These are phyloP conservation scores for Trichoderma oligosporum DNA, from an alignment of 2,329 filamentous ascomycete species.

Conservation along the genomic window DNA sequence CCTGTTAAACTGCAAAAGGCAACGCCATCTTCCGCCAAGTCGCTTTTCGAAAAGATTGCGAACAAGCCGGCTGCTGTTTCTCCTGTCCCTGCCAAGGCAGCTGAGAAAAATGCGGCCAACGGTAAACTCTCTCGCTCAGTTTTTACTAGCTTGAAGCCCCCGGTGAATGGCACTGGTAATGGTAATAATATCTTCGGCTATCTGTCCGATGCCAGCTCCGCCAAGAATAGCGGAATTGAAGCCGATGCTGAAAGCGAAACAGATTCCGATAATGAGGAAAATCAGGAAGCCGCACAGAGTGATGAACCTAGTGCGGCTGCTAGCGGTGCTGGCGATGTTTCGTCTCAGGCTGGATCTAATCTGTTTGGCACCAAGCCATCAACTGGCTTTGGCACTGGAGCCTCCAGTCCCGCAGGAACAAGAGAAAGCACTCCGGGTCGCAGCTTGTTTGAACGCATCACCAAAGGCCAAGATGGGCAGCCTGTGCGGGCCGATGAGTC, in stretches of 20 bases:
- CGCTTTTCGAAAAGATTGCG: constrained; percentile 55
- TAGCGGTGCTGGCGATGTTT: constrained; percentile 41
- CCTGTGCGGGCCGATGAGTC: constrained; percentile 40
- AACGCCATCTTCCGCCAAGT: constrained; percentile 51
- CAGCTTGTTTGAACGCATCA: constrained; percentile 55
- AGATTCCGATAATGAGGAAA: constrained; percentile 34
- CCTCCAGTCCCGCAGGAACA: constrained; percentile 40
- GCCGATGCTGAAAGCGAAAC: constrained; percentile 46
- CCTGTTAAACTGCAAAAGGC: constrained; percentile 51
- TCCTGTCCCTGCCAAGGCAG: constrained; percentile 25
- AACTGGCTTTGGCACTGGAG: constrained; percentile 24
- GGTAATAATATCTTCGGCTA: constrained; percentile 56
- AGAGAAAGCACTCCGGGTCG: constrained; percentile 45
- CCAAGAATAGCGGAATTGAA: constrained; percentile 51
- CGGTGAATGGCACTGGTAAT: constrained; percentile 24
- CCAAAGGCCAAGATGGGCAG: constrained; percentile 48
- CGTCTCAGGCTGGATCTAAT: constrained; percentile 30
- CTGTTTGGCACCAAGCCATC: constrained; percentile 33
- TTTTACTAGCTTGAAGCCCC: constrained; percentile 39
- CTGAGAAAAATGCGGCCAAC: constrained; percentile 32
- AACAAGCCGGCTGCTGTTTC: constrained; percentile 44
- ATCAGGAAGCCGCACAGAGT: constrained; percentile 42
- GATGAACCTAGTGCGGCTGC: constrained; percentile 43
- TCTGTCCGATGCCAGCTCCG: constrained; percentile 54
- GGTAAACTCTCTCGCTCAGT: constrained; percentile 42